Evolutionary conservation across 1,139 yeast genomes (phyloP).

Genomic region (Pichia sp.): DNA sequence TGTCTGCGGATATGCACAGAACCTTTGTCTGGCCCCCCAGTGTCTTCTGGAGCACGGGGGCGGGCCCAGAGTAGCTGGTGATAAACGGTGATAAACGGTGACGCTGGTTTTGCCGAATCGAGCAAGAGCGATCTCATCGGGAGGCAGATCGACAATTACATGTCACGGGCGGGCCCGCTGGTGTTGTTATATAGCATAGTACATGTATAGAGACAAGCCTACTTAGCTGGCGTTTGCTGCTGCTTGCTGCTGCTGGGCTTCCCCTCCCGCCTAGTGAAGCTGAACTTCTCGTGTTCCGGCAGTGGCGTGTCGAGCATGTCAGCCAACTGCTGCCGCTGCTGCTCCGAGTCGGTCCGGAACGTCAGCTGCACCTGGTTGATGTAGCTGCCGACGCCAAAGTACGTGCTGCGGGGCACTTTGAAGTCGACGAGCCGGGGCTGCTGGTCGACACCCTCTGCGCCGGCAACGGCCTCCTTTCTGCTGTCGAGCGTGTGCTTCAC

Average conservation of each 20-base stretch:
- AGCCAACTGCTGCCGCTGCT: not conserved
- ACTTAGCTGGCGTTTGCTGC: not conserved
- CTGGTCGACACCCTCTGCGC: not conserved
- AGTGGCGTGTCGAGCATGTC: not conserved
- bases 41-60: not conserved
- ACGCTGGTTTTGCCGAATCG: not conserved
- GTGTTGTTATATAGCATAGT: not conserved
- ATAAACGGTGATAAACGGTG: not conserved
- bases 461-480: not conserved
- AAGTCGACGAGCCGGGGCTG: conserved; percentile 11
- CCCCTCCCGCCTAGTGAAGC: not conserved
- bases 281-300: not conserved
- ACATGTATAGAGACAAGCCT: not conserved
- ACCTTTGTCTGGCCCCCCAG: no score
- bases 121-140: not conserved
- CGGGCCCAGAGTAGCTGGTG: no score
- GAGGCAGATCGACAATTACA: not conserved
- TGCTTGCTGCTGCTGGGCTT: not conserved
- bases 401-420: conserved; percentile 12
- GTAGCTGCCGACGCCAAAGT: conserved; percentile 12
- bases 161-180: not conserved
- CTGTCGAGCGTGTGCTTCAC: not conserved
- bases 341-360: conserved; percentile 4
- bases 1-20: no score
- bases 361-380: conserved; percentile 15